Evolutionary conservation across 2,329 filamentous ascomycete species (phyloP).

Genomic region (Aspergillus fijiensis): DNA sequence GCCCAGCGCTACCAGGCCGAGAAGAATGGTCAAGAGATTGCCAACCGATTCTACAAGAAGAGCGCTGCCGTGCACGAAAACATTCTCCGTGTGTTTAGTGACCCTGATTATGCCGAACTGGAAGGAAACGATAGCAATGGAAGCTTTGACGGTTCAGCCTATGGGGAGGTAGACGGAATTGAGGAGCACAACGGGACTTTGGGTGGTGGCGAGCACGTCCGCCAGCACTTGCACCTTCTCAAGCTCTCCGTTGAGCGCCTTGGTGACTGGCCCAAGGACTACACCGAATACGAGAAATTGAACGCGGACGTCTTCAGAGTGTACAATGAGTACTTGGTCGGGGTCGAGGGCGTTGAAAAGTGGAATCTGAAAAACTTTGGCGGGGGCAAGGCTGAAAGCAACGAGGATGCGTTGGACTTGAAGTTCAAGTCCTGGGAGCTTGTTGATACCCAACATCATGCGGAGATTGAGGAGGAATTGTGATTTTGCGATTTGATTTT

Average conservation of each 20-base stretch:
- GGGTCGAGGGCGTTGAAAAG: conserved; percentile 48
- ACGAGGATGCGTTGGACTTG: conserved; percentile 28
- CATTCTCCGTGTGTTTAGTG: conserved; percentile 36
- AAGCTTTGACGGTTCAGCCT: conserved; percentile 13
- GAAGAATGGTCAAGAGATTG: conserved; percentile 34
- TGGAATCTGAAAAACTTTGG: conserved; percentile 50
- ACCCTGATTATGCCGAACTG: conserved; percentile 30
- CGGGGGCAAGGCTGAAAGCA: conserved; percentile 47
- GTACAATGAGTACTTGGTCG: conserved; percentile 43
- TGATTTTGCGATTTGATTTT: background rate
- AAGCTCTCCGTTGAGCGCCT: conserved; percentile 42
- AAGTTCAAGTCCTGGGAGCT: conserved; percentile 16
- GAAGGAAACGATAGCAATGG: conserved; percentile 15
- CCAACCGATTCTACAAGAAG: conserved; percentile 42
- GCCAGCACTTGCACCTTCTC: conserved; percentile 39
- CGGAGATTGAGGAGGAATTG: conserved; percentile 11
- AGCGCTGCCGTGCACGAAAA: conserved; percentile 39
- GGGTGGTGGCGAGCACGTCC: conserved; percentile 28
- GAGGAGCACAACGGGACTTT: background rate
- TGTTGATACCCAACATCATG: conserved; percentile 5
- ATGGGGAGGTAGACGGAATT: conserved; percentile 4
- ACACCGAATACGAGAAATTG: conserved; percentile 49
- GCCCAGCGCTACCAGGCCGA: conserved; percentile 36
- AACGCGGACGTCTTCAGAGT: conserved; percentile 46
- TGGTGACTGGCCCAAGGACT: conserved; percentile 49